Conservation (phyloP, 139 green algal genomes). For the Klebsormidium nitens region DNA sequence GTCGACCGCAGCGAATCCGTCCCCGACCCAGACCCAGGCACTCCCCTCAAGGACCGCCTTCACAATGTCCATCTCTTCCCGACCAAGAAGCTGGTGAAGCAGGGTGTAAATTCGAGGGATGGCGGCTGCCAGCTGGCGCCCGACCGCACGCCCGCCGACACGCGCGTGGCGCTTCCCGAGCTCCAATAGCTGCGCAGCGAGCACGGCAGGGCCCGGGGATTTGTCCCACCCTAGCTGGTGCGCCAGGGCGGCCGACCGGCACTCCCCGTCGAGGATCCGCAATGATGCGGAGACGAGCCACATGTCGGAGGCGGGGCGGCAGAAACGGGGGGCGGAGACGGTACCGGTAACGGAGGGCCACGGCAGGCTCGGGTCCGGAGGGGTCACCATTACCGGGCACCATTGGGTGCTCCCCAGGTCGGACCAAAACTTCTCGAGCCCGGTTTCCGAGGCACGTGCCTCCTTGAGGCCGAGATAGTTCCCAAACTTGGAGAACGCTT, state of each 20-base stretch:
- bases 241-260: slow-evolving; percentile 44
- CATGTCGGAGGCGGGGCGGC: slow-evolving; percentile 47
- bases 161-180: neutral
- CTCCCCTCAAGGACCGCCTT: slow-evolving; percentile 42
- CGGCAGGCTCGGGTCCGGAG: slow-evolving; percentile 49
- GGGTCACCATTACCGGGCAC: slow-evolving; percentile 50
- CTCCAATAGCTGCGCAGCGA: slow-evolving; percentile 53
- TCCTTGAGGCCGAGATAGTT: slow-evolving; percentile 2
- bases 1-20: slow-evolving; percentile 53
- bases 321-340: slow-evolving; percentile 44
- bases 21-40: slow-evolving; percentile 63
- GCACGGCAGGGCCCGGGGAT: slow-evolving; percentile 28
- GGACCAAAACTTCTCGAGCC: slow-evolving; percentile 41
- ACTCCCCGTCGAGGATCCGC: slow-evolving; percentile 52
- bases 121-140: slow-evolving; percentile 49
- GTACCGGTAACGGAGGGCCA: slow-evolving; percentile 38
- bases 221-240: slow-evolving; percentile 50
- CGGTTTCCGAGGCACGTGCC: neutral
- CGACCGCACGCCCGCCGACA: neutral
- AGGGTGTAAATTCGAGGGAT: slow-evolving; percentile 55
- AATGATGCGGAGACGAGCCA: slow-evolving; percentile 56
- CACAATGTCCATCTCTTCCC: slow-evolving; percentile 48
- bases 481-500: neutral
- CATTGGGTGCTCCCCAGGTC: slow-evolving; percentile 51
- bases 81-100: slow-evolving; percentile 29